Percentiles rank a stretch among this genome's conserved stretches.
Conservation (phyloP, 1,139 yeast species). For the Yamadazyma mexicana region DNA sequence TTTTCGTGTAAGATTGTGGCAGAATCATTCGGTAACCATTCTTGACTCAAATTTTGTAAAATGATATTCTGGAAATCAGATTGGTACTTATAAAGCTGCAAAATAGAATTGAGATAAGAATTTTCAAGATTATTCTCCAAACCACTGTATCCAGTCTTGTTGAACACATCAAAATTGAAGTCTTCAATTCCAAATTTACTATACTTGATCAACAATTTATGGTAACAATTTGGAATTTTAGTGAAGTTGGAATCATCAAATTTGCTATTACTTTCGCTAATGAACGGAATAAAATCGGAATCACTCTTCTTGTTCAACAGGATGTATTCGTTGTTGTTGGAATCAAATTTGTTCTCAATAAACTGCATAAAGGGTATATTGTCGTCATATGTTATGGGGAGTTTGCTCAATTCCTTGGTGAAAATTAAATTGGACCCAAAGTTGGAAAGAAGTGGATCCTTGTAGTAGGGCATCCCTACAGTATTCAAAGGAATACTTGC, state of each 20-base stretch:
- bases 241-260: slow-evolving; percentile 31
- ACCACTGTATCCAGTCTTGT: slow-evolving; percentile 76
- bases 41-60: slow-evolving; percentile 54
- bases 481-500: slow-evolving; percentile 58
- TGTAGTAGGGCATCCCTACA: slow-evolving; percentile 87
- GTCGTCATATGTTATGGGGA: slow-evolving; percentile 47
- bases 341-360: slow-evolving; percentile 47
- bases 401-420: slow-evolving; percentile 49
- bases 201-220: slow-evolving; percentile 74
- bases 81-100: slow-evolving; percentile 81
- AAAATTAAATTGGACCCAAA: slow-evolving; percentile 69
- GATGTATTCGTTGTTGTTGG: slow-evolving; percentile 46
- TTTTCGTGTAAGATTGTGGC: slow-evolving; percentile 22
- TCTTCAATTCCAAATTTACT: slow-evolving; percentile 92
- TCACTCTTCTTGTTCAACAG: slow-evolving; percentile 27
- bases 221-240: slow-evolving; percentile 67
- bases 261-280: slow-evolving; percentile 60
- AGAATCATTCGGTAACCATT: slow-evolving; percentile 51
- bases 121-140: slow-evolving; percentile 84
- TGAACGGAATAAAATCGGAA: slow-evolving; percentile 57
- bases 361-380: slow-evolving; percentile 52
- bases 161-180: slow-evolving; percentile 86
- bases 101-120: slow-evolving; percentile 73
- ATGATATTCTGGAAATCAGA: slow-evolving; percentile 71
- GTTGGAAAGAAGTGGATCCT: slow-evolving; percentile 73